Evolutionary conservation across 768 basidiomycete genomes (phyloP), one percentile per base, ranked within the genome.

Genomic region (Kwoniella mangroviensis): DNA sequence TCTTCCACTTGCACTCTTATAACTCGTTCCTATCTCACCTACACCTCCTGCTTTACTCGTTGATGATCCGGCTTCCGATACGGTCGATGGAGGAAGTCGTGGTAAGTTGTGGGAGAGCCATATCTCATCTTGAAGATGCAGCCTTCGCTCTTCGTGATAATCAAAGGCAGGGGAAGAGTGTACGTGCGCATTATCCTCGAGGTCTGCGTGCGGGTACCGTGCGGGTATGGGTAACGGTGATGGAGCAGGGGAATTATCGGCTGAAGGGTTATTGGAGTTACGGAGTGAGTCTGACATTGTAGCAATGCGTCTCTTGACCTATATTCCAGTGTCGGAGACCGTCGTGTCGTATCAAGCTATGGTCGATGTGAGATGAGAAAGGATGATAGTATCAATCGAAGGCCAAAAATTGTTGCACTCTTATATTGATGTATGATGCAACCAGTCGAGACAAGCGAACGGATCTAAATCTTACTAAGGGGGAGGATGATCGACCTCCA

Each of bases 141-240:
- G 69, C 52, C 80, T 70, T 15, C 80, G 69, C 56, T 83, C 81
- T 63, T 84, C 77, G 58, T 84, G 80, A 56, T 83, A 84, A 60
- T 81, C 78, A 71, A 84, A 84, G 4, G 80, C 75, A 21, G 82
- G 81, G 28, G 81, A 80, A 12, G 73, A 40, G 40, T 64, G 68
- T 11, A 64, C 41, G 40, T 57, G 68, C 21, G 53, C 63, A 19
- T 52, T 56, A 21, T 64, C 68, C 10, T 69, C 68, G 28, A 69
- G 61, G 51, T 69, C 61, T 9, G 42, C 62, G 22, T 42, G 63
- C 4, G 59, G 40, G 10, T 61, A 61, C 28, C 59, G 42, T 26
- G 67, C 28, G 22, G 67, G 67, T 52, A 68, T 68, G 3, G 67
- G 67, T 41, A 60, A 53, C 5, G 67, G 67, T 34, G 67, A 62